Percentiles rank a stretch among this genome's conserved stretches.
These are phyloP conservation scores for Arthrocladium fulminans DNA, from an alignment of 2,329 filamentous ascomycete genomes.

Conservation along the genomic window DNA sequence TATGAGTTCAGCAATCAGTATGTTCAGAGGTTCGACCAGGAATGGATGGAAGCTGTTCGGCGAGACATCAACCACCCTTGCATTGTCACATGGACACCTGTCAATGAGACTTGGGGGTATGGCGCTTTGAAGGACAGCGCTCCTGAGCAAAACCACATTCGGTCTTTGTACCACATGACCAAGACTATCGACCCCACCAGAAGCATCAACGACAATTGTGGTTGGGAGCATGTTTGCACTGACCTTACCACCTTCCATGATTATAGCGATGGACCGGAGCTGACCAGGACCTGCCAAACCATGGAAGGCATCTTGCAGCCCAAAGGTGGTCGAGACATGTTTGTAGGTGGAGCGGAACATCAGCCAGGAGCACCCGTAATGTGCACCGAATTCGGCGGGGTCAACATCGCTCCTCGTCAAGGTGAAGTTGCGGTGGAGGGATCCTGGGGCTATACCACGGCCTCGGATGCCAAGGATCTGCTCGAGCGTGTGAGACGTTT, in stretches of 20 bases:
- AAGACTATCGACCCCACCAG: slow-evolving; percentile 56
- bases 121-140: slow-evolving; percentile 47
- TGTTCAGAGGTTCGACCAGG: slow-evolving; percentile 51
- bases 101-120: slow-evolving; percentile 59
- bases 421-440: slow-evolving; percentile 34
- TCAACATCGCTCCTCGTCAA: slow-evolving; percentile 52
- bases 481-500: slow-evolving; percentile 51
- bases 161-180: slow-evolving; percentile 54
- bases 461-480: slow-evolving; percentile 50
- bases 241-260: slow-evolving; percentile 62
- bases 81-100: slow-evolving; percentile 58
- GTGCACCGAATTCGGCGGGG: slow-evolving; percentile 60
- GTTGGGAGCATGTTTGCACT: slow-evolving; percentile 59
- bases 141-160: slow-evolving; percentile 56
- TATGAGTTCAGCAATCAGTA: slow-evolving; percentile 55
- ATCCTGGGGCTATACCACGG: slow-evolving; percentile 63
- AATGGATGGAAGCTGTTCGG: slow-evolving; percentile 56
- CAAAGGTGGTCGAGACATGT: slow-evolving; percentile 48
- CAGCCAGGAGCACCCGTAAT: slow-evolving; percentile 50
- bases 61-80: slow-evolving; percentile 58
- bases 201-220: slow-evolving; percentile 62
- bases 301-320: slow-evolving; percentile 46
- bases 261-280: slow-evolving; percentile 50
- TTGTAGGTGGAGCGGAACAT: slow-evolving; percentile 47
- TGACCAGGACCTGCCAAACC: slow-evolving; percentile 47